Percentiles rank a stretch among this genome's conserved stretches.
Conservation (phyloP, 345 rosid genomes). For the Acer negundo region DNA sequence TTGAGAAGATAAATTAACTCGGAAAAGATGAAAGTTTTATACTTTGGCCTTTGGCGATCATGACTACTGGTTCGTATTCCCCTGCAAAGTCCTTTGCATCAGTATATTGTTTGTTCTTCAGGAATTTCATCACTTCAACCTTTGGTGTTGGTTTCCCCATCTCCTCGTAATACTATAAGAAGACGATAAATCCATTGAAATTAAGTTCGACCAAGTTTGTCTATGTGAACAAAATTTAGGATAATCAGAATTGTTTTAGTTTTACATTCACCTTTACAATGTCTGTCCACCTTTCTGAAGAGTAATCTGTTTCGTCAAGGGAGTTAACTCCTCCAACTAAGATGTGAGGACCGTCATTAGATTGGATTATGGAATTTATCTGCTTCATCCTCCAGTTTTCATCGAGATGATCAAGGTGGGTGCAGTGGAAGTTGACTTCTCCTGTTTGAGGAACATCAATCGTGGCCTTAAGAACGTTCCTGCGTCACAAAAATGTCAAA, state of each 20-base stretch:
- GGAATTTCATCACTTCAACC: slow-evolving; percentile 77
- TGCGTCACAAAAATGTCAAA: slow-evolving; percentile 16
- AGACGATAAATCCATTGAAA: background rate
- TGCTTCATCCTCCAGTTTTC: slow-evolving; percentile 97
- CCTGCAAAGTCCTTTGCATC: slow-evolving; percentile 95
- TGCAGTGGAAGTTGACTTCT: slow-evolving; percentile 86
- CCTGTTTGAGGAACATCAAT: slow-evolving; percentile 76
- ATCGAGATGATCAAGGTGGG: slow-evolving; percentile 87
- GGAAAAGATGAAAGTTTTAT: slow-evolving; percentile 20
- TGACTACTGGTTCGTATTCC: slow-evolving; percentile 85
- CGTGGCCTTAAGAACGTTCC: slow-evolving; percentile 86
- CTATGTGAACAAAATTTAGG: no score
- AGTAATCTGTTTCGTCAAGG: slow-evolving; percentile 80
- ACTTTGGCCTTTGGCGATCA: slow-evolving; percentile 98
- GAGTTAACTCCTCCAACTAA: slow-evolving; percentile 89
- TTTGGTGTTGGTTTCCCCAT: slow-evolving; percentile 95
- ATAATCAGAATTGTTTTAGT: background rate
- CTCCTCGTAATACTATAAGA: slow-evolving; percentile 75
- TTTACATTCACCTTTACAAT: slow-evolving; percentile 62
- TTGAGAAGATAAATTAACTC: background rate
- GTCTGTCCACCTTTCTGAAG: slow-evolving; percentile 80
- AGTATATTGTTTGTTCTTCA: slow-evolving; percentile 69
- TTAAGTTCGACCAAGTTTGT: background rate
- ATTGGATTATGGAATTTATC: slow-evolving; percentile 67
- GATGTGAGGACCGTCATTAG: slow-evolving; percentile 64